Percentiles rank a stretch among this genome's conserved stretches.
Evolutionary conservation across 371 early-diverging fungal species (phyloP).

Genomic region (Mucor indicus): DNA sequence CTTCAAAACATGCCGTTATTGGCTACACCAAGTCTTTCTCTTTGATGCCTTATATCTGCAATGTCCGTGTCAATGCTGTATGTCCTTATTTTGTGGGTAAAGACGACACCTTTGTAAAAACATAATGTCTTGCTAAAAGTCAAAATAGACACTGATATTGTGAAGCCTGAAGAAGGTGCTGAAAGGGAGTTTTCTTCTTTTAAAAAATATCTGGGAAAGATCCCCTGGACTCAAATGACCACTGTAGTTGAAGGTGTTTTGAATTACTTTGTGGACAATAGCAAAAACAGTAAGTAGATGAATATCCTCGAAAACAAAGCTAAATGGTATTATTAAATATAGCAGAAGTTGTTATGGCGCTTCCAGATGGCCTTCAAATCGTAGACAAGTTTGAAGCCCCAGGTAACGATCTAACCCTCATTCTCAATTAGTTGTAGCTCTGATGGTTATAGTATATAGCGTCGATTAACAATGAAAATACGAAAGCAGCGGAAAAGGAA

Average conservation of each 20-base stretch:
- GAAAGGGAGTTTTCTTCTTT: no score
- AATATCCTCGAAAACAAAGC: no score
- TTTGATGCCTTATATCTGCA: slow-evolving; percentile 34
- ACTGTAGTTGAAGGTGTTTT: slow-evolving; percentile 55
- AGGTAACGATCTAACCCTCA: no score
- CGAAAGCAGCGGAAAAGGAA: no score
- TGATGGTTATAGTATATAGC: no score
- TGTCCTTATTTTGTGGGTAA: slow-evolving; percentile 29
- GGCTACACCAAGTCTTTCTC: slow-evolving; percentile 90
- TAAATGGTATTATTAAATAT: background rate
- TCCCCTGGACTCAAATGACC: slow-evolving; percentile 35
- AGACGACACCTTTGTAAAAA: no score
- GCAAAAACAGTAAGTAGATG: slow-evolving; percentile 34
- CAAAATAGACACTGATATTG: background rate
- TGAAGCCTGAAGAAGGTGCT: no score
- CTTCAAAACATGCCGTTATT: slow-evolving; percentile 91
- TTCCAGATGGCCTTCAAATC: slow-evolving; percentile 16
- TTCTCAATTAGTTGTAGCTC: no score
- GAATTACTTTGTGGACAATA: slow-evolving; percentile 46
- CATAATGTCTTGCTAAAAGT: background rate
- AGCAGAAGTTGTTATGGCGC: slow-evolving; percentile 19
- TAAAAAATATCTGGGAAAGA: background rate
- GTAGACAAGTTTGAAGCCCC: no score
- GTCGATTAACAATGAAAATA: no score
- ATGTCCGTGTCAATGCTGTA: slow-evolving; percentile 37